Base-by-base conservation (phyloP, 179 eudicot species). In the Silene vulgaris region DNA sequence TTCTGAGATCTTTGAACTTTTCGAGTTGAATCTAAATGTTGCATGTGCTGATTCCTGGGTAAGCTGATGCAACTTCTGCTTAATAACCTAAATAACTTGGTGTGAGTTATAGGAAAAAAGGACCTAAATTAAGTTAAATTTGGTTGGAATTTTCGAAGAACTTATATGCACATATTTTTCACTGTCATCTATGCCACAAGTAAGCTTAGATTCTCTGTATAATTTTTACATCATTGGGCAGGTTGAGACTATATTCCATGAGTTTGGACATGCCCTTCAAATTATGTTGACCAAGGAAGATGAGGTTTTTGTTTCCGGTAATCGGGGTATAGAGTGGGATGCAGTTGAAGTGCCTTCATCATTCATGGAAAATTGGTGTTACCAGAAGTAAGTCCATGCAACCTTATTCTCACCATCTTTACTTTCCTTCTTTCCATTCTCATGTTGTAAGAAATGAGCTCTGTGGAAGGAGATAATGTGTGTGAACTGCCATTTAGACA, bases 341-440 rank as follows among this genome's bases (percentile, higher is more conserved):
- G 82, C 82, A 40, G 65, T 74, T 60, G 82, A 79, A 63, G 23
- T 79, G 12, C 74, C 82, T 56, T 79, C 82, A 16, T 69, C 76
- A 69, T 79, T 79, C 75, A 79, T 79, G 82, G 82, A 79, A 69
- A 79, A 74, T 74, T 79, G 82, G 82, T 79, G 82, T 74, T 74
- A 79, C 68, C 82, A 74, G 60, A 74, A 73, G 82, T 79, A 69
- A 37, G 19, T 61, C 28, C 65, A 52, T 30, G 26, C 71, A 65
- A 9, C 4, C 43, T 35, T 30, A 14, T 72, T 65, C 72, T 30
- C 3, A 21, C 2, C 2, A 43, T 30, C 52, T 9, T 17, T 60
- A 16, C 5, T 61, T 37, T 17, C 65, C 62, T 32, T 61, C 23
- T n/a, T 35, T 7, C 9, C 9, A 7, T 14, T 68, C 35, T 29